A percentile compares a stretch with the other conserved stretches of the same genome.
These are phyloP conservation scores for Poteriospumella lacustris DNA, from an alignment of 108 stramenopile genomes.

Conservation along the genomic window DNA sequence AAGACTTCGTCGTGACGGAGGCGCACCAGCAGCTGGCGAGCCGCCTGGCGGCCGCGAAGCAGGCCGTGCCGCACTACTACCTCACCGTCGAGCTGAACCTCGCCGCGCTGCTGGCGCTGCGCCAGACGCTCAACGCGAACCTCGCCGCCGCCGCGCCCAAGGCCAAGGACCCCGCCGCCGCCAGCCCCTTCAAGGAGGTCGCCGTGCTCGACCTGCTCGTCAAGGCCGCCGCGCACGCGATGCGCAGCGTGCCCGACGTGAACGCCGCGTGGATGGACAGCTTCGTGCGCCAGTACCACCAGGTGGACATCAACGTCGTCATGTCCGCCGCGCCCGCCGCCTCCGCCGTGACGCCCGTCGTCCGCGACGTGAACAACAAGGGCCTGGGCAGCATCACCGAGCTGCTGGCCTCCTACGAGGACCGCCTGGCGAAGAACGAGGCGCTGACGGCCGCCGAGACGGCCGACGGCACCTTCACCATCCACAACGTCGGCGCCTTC, in stretches of 20 bases:
- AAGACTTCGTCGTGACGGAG: neutral
- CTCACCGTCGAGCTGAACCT: constrained; percentile 81
- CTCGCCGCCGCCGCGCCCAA: constrained; percentile 33
- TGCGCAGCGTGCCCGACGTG: constrained; percentile 74
- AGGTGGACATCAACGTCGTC: constrained; percentile 27
- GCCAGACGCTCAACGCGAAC: constrained; percentile 66
- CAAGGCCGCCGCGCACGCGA: constrained; percentile 78
- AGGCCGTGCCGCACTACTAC: constrained; percentile 92
- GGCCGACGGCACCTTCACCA: constrained; percentile 73
- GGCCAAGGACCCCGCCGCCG: constrained; percentile 58
- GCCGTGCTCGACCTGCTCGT: constrained; percentile 85
- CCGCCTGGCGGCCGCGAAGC: constrained; percentile 70
- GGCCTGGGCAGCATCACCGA: constrained; percentile 24
- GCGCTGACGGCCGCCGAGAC: neutral
- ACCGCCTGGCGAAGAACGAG: neutral
- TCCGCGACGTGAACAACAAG: constrained; percentile 65
- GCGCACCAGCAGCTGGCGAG: constrained; percentile 46
- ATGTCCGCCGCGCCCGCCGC: neutral
- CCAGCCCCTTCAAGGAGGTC: too few species aligned
- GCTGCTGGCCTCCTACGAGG: too few species aligned
- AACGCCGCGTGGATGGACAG: constrained; percentile 78
- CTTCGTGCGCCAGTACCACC: constrained; percentile 73
- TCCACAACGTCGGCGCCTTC: constrained; percentile 84
- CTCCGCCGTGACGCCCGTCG: constrained; percentile 71
- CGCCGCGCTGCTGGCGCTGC: constrained; percentile 68